These are phyloP conservation scores for Chytriomyces sp. DNA, from an alignment of 192 early-diverging fungal genomes.

Conservation along the genomic window DNA sequence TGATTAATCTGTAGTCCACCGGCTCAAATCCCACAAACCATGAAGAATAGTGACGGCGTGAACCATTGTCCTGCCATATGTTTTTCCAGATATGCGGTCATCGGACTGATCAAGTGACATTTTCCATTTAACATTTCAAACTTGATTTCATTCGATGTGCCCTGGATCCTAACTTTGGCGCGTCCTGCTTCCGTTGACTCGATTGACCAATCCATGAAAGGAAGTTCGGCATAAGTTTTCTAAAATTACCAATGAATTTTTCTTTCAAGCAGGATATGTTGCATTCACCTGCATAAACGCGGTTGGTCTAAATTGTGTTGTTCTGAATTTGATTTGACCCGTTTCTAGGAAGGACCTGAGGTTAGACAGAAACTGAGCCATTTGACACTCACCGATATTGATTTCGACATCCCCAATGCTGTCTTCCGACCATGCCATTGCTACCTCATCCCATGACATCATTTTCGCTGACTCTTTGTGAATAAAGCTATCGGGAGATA, in stretches of 20 bases:
- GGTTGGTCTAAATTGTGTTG: conserved; percentile 53
- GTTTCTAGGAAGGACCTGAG: conserved; percentile 20
- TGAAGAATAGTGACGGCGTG: conserved; percentile 45
- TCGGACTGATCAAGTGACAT: conserved; percentile 40
- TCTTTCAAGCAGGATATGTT: background rate
- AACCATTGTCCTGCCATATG: conserved; percentile 31
- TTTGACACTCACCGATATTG: conserved; percentile 40
- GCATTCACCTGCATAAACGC: conserved; percentile 45
- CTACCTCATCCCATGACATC: conserved; percentile 46
- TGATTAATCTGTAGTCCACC: too few relatives aligned
- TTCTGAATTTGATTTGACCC: conserved; percentile 48
- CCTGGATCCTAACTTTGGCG: conserved; percentile 44
- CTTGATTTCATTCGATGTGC: conserved; percentile 42
- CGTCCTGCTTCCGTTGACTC: conserved; percentile 24
- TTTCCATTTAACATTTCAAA: conserved; percentile 47
- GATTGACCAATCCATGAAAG: conserved; percentile 48
- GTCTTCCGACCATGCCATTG: conserved; percentile 48
- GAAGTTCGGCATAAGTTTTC: conserved; percentile 53
- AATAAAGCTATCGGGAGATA: conserved; percentile 37
- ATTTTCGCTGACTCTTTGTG: conserved; percentile 45
- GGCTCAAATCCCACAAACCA: conserved; percentile 30
- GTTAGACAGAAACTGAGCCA: background rate
- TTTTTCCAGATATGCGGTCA: conserved; percentile 28
- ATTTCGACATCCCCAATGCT: conserved; percentile 54
- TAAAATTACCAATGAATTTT: conserved; percentile 12